Conservation (phyloP, 441 rosid species). For the Iberis amara region DNA sequence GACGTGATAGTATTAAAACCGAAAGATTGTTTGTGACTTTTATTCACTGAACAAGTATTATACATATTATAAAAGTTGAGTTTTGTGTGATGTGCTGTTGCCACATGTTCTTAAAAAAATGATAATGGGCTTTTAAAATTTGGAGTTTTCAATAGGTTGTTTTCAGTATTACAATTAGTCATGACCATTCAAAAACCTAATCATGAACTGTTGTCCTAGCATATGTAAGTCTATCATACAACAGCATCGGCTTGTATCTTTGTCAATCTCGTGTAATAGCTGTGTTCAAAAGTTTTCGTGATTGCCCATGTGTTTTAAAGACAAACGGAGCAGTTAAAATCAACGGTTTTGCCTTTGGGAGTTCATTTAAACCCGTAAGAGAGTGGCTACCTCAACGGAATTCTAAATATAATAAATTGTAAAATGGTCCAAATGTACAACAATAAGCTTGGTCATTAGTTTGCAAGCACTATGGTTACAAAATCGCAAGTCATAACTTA, state of each 20-base stretch:
- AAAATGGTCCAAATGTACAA: conserved; percentile 1
- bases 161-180: conserved; percentile 9
- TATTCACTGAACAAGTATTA: too few relatives aligned
- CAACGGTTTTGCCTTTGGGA: neutral
- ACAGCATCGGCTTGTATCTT: conserved; percentile 83
- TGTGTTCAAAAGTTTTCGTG: conserved; percentile 65
- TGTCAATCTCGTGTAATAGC: conserved; percentile 66
- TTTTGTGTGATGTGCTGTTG: too few relatives aligned
- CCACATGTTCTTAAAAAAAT: too few relatives aligned
- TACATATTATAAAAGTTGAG: too few relatives aligned
- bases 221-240: conserved; percentile 34
- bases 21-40: too few relatives aligned
- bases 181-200: conserved; percentile 29
- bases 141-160: too few relatives aligned
- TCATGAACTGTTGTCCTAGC: conserved; percentile 21
- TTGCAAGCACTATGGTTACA: neutral
- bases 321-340: conserved; percentile 10
- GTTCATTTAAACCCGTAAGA: conserved; percentile 7
- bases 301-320: conserved; percentile 54
- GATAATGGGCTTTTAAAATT: too few relatives aligned
- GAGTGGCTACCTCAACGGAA: conserved; percentile 51
- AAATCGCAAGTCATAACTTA: conserved; percentile 2
- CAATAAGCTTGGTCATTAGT: neutral
- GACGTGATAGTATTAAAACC: too few relatives aligned
- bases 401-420: neutral